A percentile compares a stretch with the other conserved stretches of the same genome.
phyloP scores from a whole-genome alignment of 768 basidiomycete species.

The Phanerochaete sordida region DNA sequence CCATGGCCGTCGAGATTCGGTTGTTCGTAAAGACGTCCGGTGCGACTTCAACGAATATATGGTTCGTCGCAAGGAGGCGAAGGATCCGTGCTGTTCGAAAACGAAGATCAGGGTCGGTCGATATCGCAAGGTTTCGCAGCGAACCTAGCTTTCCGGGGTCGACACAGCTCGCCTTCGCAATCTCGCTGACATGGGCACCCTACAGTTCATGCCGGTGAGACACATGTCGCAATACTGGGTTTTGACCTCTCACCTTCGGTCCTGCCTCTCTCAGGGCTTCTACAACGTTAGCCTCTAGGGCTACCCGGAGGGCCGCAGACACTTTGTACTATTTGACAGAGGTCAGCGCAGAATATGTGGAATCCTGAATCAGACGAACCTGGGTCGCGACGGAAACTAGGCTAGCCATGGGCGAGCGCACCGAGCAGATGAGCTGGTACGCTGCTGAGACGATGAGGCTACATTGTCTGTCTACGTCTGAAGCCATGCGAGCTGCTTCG shows the following conservation, averaged over 20 bases:
- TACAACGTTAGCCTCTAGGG: not conserved
- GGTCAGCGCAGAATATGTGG: not conserved
- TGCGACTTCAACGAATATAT: constrained; percentile 29
- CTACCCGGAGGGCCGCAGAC: not conserved
- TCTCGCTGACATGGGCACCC: constrained; percentile 29
- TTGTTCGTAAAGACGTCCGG: constrained; percentile 30
- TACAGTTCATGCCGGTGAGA: not conserved
- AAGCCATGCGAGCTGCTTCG: constrained; percentile 7
- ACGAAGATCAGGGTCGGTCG: not conserved
- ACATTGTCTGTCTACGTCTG: not conserved
- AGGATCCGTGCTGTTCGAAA: constrained; percentile 23
- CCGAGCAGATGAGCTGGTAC: constrained; percentile 28
- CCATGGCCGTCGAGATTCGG: constrained; percentile 17
- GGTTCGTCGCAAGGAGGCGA: constrained; percentile 25
- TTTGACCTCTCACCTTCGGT: not conserved
- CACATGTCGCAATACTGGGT: not conserved
- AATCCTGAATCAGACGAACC: not conserved
- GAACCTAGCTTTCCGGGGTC: constrained; percentile 26
- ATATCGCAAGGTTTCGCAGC: not conserved
- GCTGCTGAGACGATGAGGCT: constrained; percentile 29
- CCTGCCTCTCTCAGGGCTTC: constrained; percentile 8
- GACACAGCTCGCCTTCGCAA: constrained; percentile 19
- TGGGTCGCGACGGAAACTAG: constrained; percentile 5
- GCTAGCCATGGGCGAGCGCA: constrained; percentile 25
- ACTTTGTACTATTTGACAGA: not conserved